These are phyloP conservation scores for Atkinsonella hypoxylon DNA, from an alignment of 2,329 filamentous ascomycete species.

Conservation along the genomic window DNA sequence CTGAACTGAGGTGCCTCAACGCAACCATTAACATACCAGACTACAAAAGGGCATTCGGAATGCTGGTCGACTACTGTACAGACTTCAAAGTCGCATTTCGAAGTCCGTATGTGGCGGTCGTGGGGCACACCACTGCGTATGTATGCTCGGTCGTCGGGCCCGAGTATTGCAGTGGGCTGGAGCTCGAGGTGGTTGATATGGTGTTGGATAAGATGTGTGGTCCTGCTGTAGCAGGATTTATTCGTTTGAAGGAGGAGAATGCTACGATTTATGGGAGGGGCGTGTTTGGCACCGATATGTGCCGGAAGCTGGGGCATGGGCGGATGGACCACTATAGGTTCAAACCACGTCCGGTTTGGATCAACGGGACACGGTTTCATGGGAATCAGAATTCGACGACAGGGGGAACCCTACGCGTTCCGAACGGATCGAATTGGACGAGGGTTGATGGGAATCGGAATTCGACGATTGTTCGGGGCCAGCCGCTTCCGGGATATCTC, in stretches of 20 bases:
- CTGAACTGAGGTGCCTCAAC: not conserved
- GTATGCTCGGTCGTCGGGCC: not conserved
- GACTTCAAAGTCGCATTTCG: not conserved
- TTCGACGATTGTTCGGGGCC: too few species aligned
- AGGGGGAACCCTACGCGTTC: too few species aligned
- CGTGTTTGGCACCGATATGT: not conserved
- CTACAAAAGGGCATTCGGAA: not conserved
- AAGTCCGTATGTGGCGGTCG: slow-evolving; percentile 1
- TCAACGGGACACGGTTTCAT: not conserved
- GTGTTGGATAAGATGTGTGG: not conserved
- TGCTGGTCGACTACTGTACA: not conserved
- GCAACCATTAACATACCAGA: not conserved
- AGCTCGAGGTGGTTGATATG: not conserved
- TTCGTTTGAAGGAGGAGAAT: not conserved
- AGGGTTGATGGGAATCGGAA: too few species aligned
- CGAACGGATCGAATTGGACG: too few species aligned
- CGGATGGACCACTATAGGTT: not conserved
- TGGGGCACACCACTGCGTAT: not conserved
- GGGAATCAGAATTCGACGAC: too few species aligned
- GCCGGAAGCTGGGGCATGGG: not conserved
- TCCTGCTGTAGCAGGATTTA: not conserved
- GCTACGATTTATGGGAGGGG: slow-evolving; percentile 4
- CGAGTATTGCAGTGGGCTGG: not conserved
- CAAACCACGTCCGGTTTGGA: not conserved
- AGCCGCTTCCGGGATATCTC: not conserved